A percentile compares a stretch with the other conserved stretches of the same genome.
phyloP scores from a whole-genome alignment of 176 grass and related monocot species.

The Bromus sterilis region DNA sequence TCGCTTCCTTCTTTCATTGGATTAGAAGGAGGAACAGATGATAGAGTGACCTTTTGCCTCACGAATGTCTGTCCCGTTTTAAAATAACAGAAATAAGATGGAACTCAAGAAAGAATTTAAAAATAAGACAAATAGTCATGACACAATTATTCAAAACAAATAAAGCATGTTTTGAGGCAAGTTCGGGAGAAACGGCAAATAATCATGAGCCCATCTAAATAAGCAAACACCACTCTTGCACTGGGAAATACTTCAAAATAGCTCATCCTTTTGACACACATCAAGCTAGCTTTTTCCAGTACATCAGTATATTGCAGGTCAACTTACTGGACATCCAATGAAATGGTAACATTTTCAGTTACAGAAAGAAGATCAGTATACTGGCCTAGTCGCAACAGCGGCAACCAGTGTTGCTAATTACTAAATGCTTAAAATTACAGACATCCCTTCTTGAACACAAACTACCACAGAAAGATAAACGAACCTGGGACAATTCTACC shows the following conservation, averaged over 20 bases:
- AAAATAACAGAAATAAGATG: conserved; percentile 34
- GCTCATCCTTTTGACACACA: not conserved
- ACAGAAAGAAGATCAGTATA: not conserved
- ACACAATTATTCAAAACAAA: not conserved
- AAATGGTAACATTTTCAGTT: conserved; percentile 8
- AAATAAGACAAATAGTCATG: not conserved
- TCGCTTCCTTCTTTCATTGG: conserved; percentile 47
- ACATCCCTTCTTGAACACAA: not conserved
- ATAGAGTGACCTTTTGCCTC: conserved; percentile 85
- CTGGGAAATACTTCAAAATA: not conserved
- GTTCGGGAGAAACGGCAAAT: not conserved
- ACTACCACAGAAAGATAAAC: conserved; percentile 1
- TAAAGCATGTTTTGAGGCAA: not conserved
- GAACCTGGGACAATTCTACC: not conserved
- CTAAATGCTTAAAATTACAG: conserved; percentile 1
- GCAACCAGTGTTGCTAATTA: not conserved
- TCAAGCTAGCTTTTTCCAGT: not conserved
- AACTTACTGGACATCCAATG: not conserved
- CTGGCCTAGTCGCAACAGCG: not conserved
- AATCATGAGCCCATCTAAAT: not conserved
- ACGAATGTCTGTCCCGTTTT: conserved; percentile 90
- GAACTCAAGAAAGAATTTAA: conserved; percentile 13
- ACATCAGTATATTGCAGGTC: not conserved
- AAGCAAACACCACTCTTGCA: not conserved
- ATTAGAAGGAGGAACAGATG: conserved; percentile 49